phyloP scores from a whole-genome alignment of 495 filamentous ascomycete species.

The Neurospora discreta region DNA sequence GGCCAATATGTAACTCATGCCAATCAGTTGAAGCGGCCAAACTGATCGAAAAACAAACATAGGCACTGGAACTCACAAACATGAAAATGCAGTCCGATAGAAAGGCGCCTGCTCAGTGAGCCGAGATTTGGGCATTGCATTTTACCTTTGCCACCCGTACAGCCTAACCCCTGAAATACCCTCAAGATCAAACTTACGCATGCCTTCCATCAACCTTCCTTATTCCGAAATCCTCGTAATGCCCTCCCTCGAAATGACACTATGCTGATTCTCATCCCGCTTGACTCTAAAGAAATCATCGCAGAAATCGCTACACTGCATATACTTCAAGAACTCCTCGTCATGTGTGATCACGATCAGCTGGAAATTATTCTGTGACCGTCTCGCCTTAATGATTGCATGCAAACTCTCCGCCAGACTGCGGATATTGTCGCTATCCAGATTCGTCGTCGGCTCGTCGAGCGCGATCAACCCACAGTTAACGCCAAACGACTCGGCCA shows the following conservation, averaged over 20 bases:
- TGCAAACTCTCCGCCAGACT: slow-evolving; percentile 76
- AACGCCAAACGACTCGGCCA: slow-evolving; percentile 93
- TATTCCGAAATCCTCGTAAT: slow-evolving; percentile 42
- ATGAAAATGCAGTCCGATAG: not conserved
- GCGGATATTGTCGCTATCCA: slow-evolving; percentile 88
- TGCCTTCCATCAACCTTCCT: not conserved
- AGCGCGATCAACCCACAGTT: slow-evolving; percentile 96
- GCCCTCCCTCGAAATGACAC: slow-evolving; percentile 65
- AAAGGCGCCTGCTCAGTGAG: not conserved
- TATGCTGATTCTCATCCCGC: slow-evolving; percentile 77
- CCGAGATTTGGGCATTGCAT: not conserved
- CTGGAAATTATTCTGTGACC: slow-evolving; percentile 87
- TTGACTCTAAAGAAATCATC: slow-evolving; percentile 84
- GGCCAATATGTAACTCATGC: not conserved
- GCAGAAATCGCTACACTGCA: slow-evolving; percentile 90
- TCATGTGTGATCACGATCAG: slow-evolving; percentile 98
- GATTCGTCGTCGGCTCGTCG: slow-evolving; percentile 95
- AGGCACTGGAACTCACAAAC: too few relatives aligned
- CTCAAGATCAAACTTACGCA: not conserved
- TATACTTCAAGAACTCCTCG: slow-evolving; percentile 86
- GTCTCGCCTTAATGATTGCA: slow-evolving; percentile 75
- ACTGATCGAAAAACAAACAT: not conserved
- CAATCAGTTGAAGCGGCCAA: not conserved
- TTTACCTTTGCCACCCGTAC: not conserved
- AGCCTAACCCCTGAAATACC: not conserved